A percentile compares a stretch with the other conserved stretches of the same genome.
Evolutionary conservation across 495 filamentous ascomycete species (phyloP).

Genomic region (Penicillium coprophilum): DNA sequence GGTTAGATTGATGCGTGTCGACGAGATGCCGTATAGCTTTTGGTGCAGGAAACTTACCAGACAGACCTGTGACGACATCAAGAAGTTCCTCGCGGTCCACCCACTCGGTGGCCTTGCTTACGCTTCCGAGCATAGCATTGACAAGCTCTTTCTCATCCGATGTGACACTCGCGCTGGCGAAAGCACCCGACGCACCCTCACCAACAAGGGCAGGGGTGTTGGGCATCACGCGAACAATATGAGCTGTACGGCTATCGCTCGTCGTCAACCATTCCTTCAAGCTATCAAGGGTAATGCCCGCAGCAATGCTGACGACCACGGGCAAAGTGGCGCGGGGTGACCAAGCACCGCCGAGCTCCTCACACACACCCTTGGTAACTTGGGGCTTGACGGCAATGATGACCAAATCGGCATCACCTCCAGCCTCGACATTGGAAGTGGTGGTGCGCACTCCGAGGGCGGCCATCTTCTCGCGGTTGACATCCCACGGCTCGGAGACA

Average conservation of each 20-base stretch:
- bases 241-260: slow-evolving; percentile 26
- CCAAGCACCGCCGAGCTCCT: slow-evolving; percentile 84
- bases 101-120: slow-evolving; percentile 44
- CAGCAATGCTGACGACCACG: slow-evolving; percentile 44
- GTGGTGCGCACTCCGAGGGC: slow-evolving; percentile 81
- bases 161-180: slow-evolving; percentile 33
- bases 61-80: slow-evolving; percentile 44
- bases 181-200: slow-evolving; percentile 39
- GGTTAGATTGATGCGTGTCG: not conserved
- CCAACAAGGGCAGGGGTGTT: slow-evolving; percentile 43
- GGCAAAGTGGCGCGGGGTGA: slow-evolving; percentile 66
- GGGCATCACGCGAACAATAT: slow-evolving; percentile 44
- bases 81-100: slow-evolving; percentile 42
- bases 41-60: slow-evolving; percentile 28
- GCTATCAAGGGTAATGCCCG: slow-evolving; percentile 41
- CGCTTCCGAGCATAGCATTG: slow-evolving; percentile 33
- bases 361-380: slow-evolving; percentile 83
- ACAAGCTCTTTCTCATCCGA: slow-evolving; percentile 38
- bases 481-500: slow-evolving; percentile 81
- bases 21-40: not conserved
- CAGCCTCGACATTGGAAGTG: slow-evolving; percentile 81
- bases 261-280: slow-evolving; percentile 36
- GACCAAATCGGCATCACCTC: slow-evolving; percentile 89
- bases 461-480: slow-evolving; percentile 83
- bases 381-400: slow-evolving; percentile 73